Base-by-base conservation (phyloP, 2,329 filamentous ascomycete genomes). In the Xylariaceae sp. region DNA sequence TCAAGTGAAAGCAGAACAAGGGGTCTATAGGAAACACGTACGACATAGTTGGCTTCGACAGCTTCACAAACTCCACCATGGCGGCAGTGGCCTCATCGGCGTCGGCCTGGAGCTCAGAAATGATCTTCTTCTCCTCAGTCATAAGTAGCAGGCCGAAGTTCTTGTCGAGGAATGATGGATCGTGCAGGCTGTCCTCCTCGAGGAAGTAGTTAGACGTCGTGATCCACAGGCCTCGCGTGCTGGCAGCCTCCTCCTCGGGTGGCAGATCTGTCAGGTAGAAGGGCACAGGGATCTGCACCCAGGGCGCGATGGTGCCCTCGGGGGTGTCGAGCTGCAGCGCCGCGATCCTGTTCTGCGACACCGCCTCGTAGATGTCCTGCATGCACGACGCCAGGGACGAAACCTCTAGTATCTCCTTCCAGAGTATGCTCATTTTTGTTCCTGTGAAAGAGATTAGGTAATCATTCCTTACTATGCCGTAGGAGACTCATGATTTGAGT, bases 101-200 rank as follows among this genome's bases (percentile, higher is more conserved):
- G 39, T 94, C 90, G 1, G 84, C 81, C 63, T 96, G 84, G 8
- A 97, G 84, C 55, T 90, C 86, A 1, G 90, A 81, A 5, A 86
- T 79, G 51, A 88, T 83, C 64, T 86, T 85, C 63, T 86, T 85
- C 66, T 93, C 89, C 64, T 95, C 91, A 56, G 92, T 87, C 45
- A 96, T 84, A 7, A 97, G 81, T 0, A 99, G 78, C 2, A 99
- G 76, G 0, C 89, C 90, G 64, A 95, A 96, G 69, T 96, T 90
- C 62, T 91, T 92, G 57, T 92, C 91, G 39, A 95, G 78, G 48
- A 88, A 85, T 1, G 81, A 79, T 0, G 84, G 82, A 16, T 89
- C 85, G 35, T 87, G 82, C 1, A 81, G 74, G 10, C 83, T 83
- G 53, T 92, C 89, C 27, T 90, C 84, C 33, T 85, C 80, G 15